Evolutionary conservation across 352 stramenopile species (phyloP).

Genomic region (Phytophthora kernoviae): DNA sequence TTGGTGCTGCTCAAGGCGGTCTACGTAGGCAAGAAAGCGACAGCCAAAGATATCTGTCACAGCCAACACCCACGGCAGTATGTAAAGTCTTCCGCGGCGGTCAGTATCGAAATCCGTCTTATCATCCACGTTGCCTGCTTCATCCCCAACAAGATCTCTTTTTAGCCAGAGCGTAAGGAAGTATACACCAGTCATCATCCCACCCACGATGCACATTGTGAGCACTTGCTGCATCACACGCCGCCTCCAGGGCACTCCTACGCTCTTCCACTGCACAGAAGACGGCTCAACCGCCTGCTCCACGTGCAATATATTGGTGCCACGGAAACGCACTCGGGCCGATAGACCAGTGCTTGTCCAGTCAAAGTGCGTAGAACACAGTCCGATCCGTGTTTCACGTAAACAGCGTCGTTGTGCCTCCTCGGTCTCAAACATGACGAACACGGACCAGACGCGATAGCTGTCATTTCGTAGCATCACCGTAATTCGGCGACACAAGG

Average conservation of each 20-base stretch:
- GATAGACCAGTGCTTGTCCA: constrained; percentile 33
- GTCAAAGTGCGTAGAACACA: constrained; percentile 55
- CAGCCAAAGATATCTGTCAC: constrained; percentile 67
- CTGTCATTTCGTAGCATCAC: constrained; percentile 41
- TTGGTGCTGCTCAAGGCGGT: constrained; percentile 63
- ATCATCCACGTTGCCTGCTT: constrained; percentile 37
- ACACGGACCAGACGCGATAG: constrained; percentile 73
- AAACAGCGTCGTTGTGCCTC: constrained; percentile 61
- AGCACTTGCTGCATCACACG: constrained; percentile 51
- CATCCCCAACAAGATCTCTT: constrained; percentile 34
- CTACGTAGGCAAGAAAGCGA: constrained; percentile 61
- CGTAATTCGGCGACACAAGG: constrained; percentile 45
- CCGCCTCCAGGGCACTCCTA: constrained; percentile 44
- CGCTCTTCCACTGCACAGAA: constrained; percentile 74
- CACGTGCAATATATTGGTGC: constrained; percentile 70
- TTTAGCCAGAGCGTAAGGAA: constrained; percentile 50
- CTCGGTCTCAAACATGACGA: constrained; percentile 82
- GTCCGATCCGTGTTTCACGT: constrained; percentile 47
- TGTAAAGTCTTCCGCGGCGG: constrained; percentile 51
- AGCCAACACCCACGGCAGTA: constrained; percentile 55
- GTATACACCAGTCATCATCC: constrained; percentile 64
- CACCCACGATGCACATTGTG: constrained; percentile 49
- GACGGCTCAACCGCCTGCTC: constrained; percentile 68
- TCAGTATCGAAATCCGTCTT: constrained; percentile 25
- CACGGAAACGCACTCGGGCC: constrained; percentile 60